These are phyloP conservation scores for Citrus trifoliata DNA, from an alignment of 345 rosid species.

Conservation along the genomic window DNA sequence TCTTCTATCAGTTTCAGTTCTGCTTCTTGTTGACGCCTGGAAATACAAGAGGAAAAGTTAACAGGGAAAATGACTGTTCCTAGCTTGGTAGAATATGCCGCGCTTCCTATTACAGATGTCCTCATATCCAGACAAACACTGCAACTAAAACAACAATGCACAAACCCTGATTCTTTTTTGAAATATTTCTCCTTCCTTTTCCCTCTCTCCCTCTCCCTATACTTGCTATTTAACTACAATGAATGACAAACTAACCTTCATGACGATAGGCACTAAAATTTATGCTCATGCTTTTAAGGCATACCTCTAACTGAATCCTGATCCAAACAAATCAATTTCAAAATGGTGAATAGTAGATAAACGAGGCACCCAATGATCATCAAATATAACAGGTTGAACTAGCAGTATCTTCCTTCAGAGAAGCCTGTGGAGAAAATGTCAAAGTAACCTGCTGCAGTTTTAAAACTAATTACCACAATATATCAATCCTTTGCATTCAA, in stretches of 20 bases:
- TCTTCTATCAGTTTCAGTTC: conserved; percentile 87
- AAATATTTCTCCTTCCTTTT: neutral
- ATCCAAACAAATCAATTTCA: conserved; percentile 75
- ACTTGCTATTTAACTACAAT: conserved; percentile 24
- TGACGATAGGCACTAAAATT: conserved; percentile 43
- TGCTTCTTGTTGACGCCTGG: conserved; percentile 93
- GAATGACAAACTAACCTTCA: conserved; percentile 64
- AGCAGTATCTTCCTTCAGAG: conserved; percentile 87
- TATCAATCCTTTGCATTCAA: conserved; percentile 34
- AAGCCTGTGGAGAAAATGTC: conserved; percentile 81
- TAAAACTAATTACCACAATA: conserved; percentile 47
- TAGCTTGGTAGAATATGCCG: conserved; percentile 3
- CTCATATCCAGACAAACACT: conserved; percentile 35
- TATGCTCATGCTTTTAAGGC: conserved; percentile 64
- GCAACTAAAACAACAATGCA: conserved; percentile 19
- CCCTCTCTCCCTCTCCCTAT: conserved; percentile 15
- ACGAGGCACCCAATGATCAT: conserved; percentile 63
- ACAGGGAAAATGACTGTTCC: conserved; percentile 27
- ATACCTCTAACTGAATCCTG: conserved; percentile 86
- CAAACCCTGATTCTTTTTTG: conserved; percentile 18
- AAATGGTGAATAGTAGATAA: conserved; percentile 73
- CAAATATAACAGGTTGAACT: conserved; percentile 64
- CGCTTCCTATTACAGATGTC: conserved; percentile 29
- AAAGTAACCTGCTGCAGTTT: conserved; percentile 63
- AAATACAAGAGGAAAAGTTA: conserved; percentile 31